Evolutionary conservation across 169 alveolate genomes (phyloP), one percentile per base, ranked within the genome.

Genomic region (Eimeria brunetti): DNA sequence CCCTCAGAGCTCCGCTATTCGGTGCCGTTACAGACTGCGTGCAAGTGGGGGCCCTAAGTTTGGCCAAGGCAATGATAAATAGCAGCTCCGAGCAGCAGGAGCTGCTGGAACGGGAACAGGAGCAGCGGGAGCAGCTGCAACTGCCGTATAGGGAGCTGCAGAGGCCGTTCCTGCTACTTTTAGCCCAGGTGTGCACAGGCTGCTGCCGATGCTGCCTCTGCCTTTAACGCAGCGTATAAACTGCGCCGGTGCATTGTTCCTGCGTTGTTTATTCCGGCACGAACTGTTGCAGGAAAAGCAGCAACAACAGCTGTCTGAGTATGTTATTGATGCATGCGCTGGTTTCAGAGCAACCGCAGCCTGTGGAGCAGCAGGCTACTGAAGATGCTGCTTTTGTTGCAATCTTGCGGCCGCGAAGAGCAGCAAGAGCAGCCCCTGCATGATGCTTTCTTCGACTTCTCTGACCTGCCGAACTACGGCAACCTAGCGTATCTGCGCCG

Each of bases 281-380:
- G 67, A 41, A 27, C 20, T 20, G 41, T 18, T 44, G 46, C 64
- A 49, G 22, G 64, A 78, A 22, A 8, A 24, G 64, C 64, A 7
- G 27, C 44, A n/a, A 9, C 85, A 41, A 36, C 53, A 18, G 81
- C 81, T 36, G 81, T 16, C n/a, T 7, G 27, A 1, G 51, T 75
- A 16, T 53, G 90, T 51, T 53, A 30, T 27, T 53, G 60, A 0
- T 53, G 71, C 89, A 4, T 81, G 62, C 44, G 56, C 24, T 11
- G 27, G 36, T 49, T 78, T 49, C 53, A 83, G 90, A 83, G 90
- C 75, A 18, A 83, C 44, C 90, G 90, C 90, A 83, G 75, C 75
- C 90, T 83, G 33, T 83, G 90, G 90, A 83, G 90, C 90, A 83
- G 90, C 71, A 83, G 73, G 75, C 71, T 83, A 53, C 36, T 83